Conservation (phyloP, 2,329 filamentous ascomycete genomes). For the Exophiala lecanii-corni region DNA sequence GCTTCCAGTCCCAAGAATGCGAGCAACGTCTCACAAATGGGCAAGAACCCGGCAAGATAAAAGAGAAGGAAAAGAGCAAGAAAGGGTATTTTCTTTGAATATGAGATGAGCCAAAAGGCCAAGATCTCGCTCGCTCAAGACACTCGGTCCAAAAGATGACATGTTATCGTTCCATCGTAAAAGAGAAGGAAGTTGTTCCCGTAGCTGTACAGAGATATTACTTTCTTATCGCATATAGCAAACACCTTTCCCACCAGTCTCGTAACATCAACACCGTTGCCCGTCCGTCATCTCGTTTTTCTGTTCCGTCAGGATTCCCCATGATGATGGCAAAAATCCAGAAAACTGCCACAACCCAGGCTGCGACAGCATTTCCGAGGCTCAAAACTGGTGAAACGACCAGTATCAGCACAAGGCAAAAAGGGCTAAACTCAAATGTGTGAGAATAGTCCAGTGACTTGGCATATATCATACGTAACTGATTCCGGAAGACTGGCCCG, state of each 20-base stretch:
- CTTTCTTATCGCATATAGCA: conserved; percentile 37
- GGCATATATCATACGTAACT: conserved; percentile 25
- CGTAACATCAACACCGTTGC: conserved; percentile 56
- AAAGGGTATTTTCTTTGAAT: not conserved
- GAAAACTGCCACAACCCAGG: conserved; percentile 58
- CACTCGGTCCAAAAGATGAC: not conserved
- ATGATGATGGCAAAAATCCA: conserved; percentile 59
- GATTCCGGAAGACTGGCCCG: conserved; percentile 23
- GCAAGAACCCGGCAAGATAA: not conserved
- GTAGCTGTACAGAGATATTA: conserved; percentile 7
- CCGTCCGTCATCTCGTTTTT: conserved; percentile 57
- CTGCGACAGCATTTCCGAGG: conserved; percentile 51
- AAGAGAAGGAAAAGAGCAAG: not conserved
- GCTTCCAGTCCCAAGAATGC: too few species aligned
- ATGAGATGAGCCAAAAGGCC: not conserved
- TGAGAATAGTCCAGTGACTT: conserved; percentile 27
- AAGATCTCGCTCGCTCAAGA: not conserved
- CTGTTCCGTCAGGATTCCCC: conserved; percentile 58
- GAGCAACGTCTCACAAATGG: not conserved
- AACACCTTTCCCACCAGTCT: conserved; percentile 58
- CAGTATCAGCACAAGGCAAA: conserved; percentile 49
- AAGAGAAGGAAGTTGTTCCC: not conserved
- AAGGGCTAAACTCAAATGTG: conserved; percentile 33
- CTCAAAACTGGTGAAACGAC: conserved; percentile 54
- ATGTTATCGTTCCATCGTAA: conserved; percentile 8